phyloP scores from a whole-genome alignment of 148 eudicot genomes.

The Chenopodium berlandieri region DNA sequence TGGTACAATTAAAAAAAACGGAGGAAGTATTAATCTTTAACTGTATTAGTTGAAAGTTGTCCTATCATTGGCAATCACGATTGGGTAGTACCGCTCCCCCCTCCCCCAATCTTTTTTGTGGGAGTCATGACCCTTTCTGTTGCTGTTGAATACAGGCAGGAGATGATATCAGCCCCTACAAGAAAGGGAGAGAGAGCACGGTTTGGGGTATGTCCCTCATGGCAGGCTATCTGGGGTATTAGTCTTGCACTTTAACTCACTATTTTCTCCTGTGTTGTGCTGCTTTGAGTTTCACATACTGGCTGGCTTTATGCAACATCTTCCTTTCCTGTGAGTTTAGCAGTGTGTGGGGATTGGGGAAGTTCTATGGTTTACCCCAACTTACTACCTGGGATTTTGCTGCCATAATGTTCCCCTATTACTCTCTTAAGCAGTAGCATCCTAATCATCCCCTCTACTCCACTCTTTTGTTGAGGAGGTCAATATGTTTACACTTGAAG shows the following conservation, averaged over 20 bases:
- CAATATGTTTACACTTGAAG: neutral
- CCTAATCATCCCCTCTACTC: neutral
- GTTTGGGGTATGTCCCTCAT: constrained; percentile 97
- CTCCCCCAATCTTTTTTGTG: neutral
- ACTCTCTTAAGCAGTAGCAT: neutral
- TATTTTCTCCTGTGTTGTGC: neutral
- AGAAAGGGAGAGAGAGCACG: constrained; percentile 83
- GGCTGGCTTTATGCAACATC: neutral
- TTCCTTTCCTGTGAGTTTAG: neutral
- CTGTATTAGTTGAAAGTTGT: neutral
- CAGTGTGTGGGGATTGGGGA: neutral
- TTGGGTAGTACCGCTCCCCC: neutral
- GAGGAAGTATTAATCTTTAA: neutral
- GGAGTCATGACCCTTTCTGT: neutral
- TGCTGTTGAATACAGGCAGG: constrained; percentile 50
- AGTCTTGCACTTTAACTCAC: constrained; percentile 12
- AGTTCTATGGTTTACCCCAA: neutral
- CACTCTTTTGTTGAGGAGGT: neutral
- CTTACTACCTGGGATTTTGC: neutral
- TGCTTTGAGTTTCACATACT: constrained; percentile 4
- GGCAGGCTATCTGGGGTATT: constrained; percentile 97
- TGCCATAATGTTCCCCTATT: neutral
- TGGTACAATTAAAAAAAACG: too few species aligned
- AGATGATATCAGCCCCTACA: constrained; percentile 73
- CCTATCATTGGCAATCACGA: neutral